These are phyloP conservation scores for Mortierella sp. DNA, from an alignment of 371 early-diverging fungal species.

Conservation along the genomic window DNA sequence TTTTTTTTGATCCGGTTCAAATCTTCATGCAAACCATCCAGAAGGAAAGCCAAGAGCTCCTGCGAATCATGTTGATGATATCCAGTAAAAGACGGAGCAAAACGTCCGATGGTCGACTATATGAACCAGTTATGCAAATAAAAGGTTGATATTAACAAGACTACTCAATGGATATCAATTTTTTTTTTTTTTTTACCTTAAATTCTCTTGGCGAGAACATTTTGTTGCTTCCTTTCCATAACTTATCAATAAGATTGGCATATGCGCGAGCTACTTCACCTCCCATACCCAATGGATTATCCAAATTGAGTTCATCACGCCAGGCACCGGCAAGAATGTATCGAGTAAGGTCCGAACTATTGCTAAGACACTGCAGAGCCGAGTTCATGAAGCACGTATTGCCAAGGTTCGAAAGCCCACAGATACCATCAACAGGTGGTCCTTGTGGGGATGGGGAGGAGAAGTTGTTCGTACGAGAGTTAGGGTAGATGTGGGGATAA, in stretches of 20 bases:
- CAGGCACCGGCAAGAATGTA: slow-evolving; percentile 66
- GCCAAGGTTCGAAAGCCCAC: slow-evolving; percentile 83
- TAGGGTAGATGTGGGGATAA: slow-evolving; percentile 13
- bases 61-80: slow-evolving; percentile 84
- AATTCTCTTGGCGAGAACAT: slow-evolving; percentile 75
- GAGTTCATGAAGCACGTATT: slow-evolving; percentile 94
- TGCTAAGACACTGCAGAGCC: slow-evolving; percentile 82
- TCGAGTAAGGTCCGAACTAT: slow-evolving; percentile 71
- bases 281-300: slow-evolving; percentile 74
- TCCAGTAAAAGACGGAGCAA: slow-evolving; percentile 75
- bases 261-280: slow-evolving; percentile 76
- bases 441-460: slow-evolving; percentile 7
- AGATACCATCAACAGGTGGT: slow-evolving; percentile 59
- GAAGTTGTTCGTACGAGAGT: slow-evolving; percentile 11
- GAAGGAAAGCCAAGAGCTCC: slow-evolving; percentile 71
- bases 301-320: slow-evolving; percentile 62
- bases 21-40: slow-evolving; percentile 81
- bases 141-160: neutral
- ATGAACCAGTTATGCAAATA: neutral
- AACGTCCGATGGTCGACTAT: slow-evolving; percentile 71
- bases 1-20: slow-evolving; percentile 77
- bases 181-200: slow-evolving; percentile 59
- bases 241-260: slow-evolving; percentile 66
- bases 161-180: neutral
- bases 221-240: slow-evolving; percentile 67